Evolutionary conservation across 1,284 basidiomycete genomes (phyloP), one percentile per base, ranked within the genome.

Genomic region (Tetrapyrgos nigripes): DNA sequence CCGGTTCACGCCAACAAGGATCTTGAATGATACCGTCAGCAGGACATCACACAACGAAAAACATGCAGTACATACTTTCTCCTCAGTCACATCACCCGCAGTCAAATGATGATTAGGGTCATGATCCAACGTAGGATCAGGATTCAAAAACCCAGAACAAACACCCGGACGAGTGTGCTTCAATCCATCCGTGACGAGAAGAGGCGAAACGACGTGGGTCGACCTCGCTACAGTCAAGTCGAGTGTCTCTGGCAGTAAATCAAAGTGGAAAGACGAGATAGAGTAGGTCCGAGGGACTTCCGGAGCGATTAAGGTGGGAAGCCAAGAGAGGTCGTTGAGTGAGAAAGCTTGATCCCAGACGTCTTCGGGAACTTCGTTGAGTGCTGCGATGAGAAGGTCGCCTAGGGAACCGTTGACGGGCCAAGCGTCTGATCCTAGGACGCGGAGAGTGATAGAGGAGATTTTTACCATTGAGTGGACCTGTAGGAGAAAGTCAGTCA

Each of bases 321-420:
- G 54, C 58, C 58, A 60, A 9, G 58, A 57, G 14, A 60, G 40
- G 43, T 60, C 50, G 48, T 44, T 45, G 13, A 60, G 35, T 8
- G 48, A 45, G 49, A 60, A 60, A n/a, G 58, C 58, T 35, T 47
- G 35, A 26, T 60, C 55, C 58, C 58, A 60, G 10, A 60, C 47
- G 19, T 56, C 21, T 28, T 60, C 58, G 4, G 55, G 14, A 21
- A 60, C 53, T 24, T 60, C 58, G 44, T 50, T 54, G n/a, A 60
- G 29, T 6, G 58, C 58, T 4, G 46, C 31, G 17, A 57, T 21
- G 24, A 60, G 49, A 4, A 60, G 29, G 28, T 60, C 58, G 9
- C 58, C 58, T 14, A 60, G 44, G 17, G 58, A 60, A 47, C 58
- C 58, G 28, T 56, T 52, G 37, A 60, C 55, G 14, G 58, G 58